Evolutionary conservation across 371 early-diverging fungal species (phyloP).

Genomic region (Mortierella polycephala): DNA sequence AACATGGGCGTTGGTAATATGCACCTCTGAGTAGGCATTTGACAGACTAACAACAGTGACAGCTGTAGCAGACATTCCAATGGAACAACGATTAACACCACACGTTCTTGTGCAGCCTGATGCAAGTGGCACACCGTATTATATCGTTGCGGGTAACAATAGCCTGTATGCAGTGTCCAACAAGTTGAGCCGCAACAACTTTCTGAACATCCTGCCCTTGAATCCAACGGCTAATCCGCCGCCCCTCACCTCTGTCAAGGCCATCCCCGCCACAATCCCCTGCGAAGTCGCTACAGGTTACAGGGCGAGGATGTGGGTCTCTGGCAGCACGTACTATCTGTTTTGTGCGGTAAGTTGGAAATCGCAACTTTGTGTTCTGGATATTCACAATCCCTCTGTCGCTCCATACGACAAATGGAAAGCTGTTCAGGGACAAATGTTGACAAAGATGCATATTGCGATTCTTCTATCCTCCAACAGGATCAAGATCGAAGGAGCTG

Average conservation of each 20-base stretch:
- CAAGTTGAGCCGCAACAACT: not conserved
- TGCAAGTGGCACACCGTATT: constrained; percentile 1
- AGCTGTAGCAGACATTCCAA: not conserved
- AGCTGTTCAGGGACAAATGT: too few relatives aligned
- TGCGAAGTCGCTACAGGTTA: not conserved
- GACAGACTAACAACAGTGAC: not conserved
- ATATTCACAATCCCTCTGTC: not conserved
- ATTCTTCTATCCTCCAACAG: too few relatives aligned
- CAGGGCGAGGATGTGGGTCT: not conserved
- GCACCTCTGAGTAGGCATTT: not conserved
- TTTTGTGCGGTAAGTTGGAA: constrained; percentile 12
- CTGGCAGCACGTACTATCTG: constrained; percentile 14
- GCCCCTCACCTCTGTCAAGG: not conserved
- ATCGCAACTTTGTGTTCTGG: not conserved
- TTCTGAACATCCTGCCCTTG: constrained; percentile 17
- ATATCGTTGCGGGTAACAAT: constrained; percentile 1
- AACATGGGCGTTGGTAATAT: constrained; percentile 16
- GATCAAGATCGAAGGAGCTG: not conserved
- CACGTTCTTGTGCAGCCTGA: not conserved
- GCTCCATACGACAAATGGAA: not conserved
- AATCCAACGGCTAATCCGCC: constrained; percentile 6
- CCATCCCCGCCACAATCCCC: not conserved
- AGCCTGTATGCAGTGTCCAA: constrained; percentile 11
- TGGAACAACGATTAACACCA: not conserved
- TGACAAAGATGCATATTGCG: not conserved